These are phyloP conservation scores for Luffa acutangula DNA, from an alignment of 306 rosid genomes.

Conservation along the genomic window DNA sequence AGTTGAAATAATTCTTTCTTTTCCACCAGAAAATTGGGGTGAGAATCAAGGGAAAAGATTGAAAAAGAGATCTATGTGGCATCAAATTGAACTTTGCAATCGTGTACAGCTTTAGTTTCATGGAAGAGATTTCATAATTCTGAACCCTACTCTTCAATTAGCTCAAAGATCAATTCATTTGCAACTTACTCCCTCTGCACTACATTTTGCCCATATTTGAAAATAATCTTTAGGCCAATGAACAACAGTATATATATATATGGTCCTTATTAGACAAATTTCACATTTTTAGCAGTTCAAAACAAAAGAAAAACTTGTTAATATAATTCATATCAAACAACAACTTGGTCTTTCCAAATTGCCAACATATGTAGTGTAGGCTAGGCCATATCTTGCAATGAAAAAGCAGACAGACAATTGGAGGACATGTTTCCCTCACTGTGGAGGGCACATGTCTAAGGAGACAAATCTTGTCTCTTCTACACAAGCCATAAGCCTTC, in stretches of 20 bases:
- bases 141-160: neutral
- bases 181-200: neutral
- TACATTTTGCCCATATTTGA: neutral
- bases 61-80: neutral
- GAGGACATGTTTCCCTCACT: conserved; percentile 35
- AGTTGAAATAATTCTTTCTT: conserved; percentile 13
- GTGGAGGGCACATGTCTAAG: conserved; percentile 24
- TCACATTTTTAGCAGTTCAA: too few species aligned
- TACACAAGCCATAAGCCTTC: neutral
- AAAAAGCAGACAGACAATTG: conserved; percentile 27
- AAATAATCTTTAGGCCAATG: neutral
- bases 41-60: neutral
- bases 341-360: neutral
- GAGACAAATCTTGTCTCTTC: conserved; percentile 31
- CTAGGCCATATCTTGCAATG: conserved; percentile 25
- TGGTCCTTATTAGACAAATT: too few species aligned
- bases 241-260: too few species aligned
- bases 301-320: too few species aligned
- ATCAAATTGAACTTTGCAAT: neutral
- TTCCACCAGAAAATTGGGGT: neutral
- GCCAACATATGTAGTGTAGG: neutral
- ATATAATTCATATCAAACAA: neutral
- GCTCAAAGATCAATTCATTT: neutral
- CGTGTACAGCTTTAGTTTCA: conserved; percentile 3
- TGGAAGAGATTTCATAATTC: neutral